These are phyloP conservation scores for Ramaria rubella DNA, from an alignment of 768 basidiomycete genomes.

Conservation along the genomic window DNA sequence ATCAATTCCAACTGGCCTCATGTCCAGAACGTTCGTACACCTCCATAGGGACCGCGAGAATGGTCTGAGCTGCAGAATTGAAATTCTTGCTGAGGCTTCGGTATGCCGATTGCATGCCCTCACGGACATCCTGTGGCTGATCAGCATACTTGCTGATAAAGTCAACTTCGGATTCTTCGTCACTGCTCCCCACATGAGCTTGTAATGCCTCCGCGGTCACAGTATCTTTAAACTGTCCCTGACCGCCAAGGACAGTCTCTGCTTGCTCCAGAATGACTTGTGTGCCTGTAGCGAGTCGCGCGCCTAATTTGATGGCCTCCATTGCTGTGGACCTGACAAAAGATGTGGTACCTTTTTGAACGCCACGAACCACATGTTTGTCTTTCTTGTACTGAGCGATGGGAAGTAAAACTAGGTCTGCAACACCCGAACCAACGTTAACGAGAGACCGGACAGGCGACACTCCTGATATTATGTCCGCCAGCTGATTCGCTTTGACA, in stretches of 20 bases:
- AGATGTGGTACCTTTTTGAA: constrained; percentile 89
- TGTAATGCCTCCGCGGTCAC: constrained; percentile 65
- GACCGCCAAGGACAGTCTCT: constrained; percentile 78
- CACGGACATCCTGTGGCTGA: constrained; percentile 76
- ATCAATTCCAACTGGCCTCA: constrained; percentile 49
- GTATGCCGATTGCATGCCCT: constrained; percentile 91
- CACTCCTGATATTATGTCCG: constrained; percentile 94
- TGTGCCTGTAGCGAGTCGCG: constrained; percentile 90
- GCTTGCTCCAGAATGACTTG: constrained; percentile 97
- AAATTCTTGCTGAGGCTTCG: constrained; percentile 80
- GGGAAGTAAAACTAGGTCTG: constrained; percentile 90
- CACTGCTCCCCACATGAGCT: constrained; percentile 25
- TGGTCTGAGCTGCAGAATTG: constrained; percentile 94
- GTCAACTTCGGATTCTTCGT: constrained; percentile 45
- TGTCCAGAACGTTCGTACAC: constrained; percentile 92
- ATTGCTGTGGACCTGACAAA: constrained; percentile 93
- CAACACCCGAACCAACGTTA: constrained; percentile 95
- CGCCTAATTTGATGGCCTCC: constrained; percentile 93
- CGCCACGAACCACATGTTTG: constrained; percentile 81
- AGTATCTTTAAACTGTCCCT: constrained; percentile 50
- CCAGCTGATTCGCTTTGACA: constrained; percentile 96
- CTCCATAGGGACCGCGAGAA: constrained; percentile 98
- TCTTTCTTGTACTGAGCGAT: constrained; percentile 98
- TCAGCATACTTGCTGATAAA: constrained; percentile 85
- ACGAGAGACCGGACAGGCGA: constrained; percentile 94